A percentile compares a stretch with the other conserved stretches of the same genome.
Evolutionary conservation across 2,329 filamentous ascomycete species (phyloP).

Genomic region (Curvularia sp.): DNA sequence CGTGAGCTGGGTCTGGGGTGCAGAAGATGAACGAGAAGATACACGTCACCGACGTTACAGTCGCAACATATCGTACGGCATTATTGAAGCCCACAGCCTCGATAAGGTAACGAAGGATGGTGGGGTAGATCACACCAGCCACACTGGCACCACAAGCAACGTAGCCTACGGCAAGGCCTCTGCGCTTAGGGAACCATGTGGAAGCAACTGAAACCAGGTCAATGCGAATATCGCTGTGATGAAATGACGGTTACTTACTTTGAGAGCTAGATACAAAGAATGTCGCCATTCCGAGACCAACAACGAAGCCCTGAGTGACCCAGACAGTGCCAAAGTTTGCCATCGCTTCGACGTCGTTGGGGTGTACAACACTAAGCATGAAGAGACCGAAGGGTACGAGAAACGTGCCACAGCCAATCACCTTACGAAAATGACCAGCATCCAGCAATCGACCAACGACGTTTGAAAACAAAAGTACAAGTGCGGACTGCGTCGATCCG

Average conservation of each 20-base stretch:
- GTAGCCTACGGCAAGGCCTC: slow-evolving; percentile 58
- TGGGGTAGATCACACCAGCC: slow-evolving; percentile 56
- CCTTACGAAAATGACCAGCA: slow-evolving; percentile 52
- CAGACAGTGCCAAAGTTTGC: slow-evolving; percentile 55
- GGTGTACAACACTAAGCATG: slow-evolving; percentile 53
- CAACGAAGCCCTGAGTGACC: slow-evolving; percentile 57
- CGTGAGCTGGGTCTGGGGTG: slow-evolving; percentile 53
- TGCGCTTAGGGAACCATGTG: slow-evolving; percentile 58
- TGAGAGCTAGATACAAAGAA: slow-evolving; percentile 61
- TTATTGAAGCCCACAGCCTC: slow-evolving; percentile 54
- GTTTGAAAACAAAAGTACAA: slow-evolving; percentile 56
- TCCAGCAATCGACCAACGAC: slow-evolving; percentile 58
- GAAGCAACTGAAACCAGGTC: slow-evolving; percentile 51
- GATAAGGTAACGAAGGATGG: slow-evolving; percentile 56
- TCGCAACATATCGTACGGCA: slow-evolving; percentile 53
- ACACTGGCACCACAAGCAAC: slow-evolving; percentile 60
- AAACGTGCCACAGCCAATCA: slow-evolving; percentile 53
- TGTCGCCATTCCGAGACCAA: slow-evolving; percentile 60
- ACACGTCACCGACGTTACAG: slow-evolving; percentile 51
- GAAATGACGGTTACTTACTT: slow-evolving; percentile 43
- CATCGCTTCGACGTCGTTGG: slow-evolving; percentile 42
- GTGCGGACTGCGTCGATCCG: slow-evolving; percentile 57
- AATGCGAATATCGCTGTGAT: background rate
- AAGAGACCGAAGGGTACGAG: slow-evolving; percentile 56
- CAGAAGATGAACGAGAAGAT: slow-evolving; percentile 54